A percentile compares a stretch with the other conserved stretches of the same genome.
Evolutionary conservation across 495 filamentous ascomycete genomes (phyloP).

Genomic region (Penicillium bovifimosum): DNA sequence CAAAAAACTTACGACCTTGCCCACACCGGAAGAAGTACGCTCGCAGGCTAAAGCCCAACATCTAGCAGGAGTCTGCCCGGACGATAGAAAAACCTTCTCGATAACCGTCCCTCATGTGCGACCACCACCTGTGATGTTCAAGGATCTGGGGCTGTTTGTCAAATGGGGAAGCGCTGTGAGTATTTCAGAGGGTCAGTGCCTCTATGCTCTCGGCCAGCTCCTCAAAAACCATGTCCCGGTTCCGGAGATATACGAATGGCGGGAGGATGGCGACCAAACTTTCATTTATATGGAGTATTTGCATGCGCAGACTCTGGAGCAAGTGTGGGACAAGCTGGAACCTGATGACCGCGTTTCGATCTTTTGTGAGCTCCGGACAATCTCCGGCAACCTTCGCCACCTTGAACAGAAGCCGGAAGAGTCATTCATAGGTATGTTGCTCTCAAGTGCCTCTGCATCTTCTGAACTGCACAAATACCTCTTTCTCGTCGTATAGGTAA

Average conservation of each 20-base stretch:
- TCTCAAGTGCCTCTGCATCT: constrained; percentile 1
- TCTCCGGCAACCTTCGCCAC: constrained; percentile 21
- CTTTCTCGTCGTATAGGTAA: constrained; percentile 13
- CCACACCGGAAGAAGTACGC: constrained; percentile 18
- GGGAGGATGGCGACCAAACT: constrained; percentile 14
- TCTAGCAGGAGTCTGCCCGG: constrained; percentile 13
- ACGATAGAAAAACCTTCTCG: constrained; percentile 8
- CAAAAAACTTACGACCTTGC: constrained; percentile 11
- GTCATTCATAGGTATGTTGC: constrained; percentile 19
- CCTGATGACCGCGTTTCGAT: constrained; percentile 19
- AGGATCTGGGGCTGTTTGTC: constrained; percentile 38
- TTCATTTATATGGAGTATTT: constrained; percentile 28
- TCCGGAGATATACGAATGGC: constrained; percentile 27
- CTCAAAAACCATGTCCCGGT: constrained; percentile 22
- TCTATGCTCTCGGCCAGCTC: constrained; percentile 18
- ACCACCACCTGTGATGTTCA: constrained; percentile 31
- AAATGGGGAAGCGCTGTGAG: constrained; percentile 37
- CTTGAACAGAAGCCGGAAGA: constrained; percentile 24
- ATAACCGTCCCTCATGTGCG: constrained; percentile 9
- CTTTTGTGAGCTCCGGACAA: constrained; percentile 23
- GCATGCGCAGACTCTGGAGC: constrained; percentile 18
- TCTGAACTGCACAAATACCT: constrained; percentile 2
- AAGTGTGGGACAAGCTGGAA: constrained; percentile 22
- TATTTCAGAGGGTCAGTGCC: constrained; percentile 22
- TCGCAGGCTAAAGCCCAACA: constrained; percentile 15